Conservation (phyloP, 2,329 filamentous ascomycete genomes). For the Pseudogymnoascus sp. region DNA sequence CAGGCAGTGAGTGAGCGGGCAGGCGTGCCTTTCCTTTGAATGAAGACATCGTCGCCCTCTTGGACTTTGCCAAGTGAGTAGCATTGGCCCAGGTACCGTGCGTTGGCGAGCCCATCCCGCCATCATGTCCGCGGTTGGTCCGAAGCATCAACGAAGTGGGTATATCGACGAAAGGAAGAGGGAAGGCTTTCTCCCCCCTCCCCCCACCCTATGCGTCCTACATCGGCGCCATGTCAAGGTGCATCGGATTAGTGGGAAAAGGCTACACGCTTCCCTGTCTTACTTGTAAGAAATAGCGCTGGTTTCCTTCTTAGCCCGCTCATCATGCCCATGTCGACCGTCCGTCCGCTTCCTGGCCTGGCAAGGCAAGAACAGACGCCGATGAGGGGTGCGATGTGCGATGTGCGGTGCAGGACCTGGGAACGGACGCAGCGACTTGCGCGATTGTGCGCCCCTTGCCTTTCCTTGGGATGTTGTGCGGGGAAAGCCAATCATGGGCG, state of each 20-base stretch:
- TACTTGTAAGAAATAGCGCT: not conserved
- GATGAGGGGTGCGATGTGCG: not conserved
- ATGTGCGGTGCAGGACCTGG: not conserved
- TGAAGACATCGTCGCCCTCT: not conserved
- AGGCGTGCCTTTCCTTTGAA: too few species aligned
- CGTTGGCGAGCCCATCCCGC: not conserved
- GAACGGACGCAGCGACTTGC: not conserved
- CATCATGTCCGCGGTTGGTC: not conserved
- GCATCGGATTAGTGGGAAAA: not conserved
- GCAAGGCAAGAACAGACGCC: too few species aligned
- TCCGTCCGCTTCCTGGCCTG: too few species aligned
- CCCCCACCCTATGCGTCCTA: not conserved
- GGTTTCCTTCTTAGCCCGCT: too few species aligned
- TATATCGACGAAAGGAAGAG: too few species aligned
- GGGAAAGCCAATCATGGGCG: not conserved
- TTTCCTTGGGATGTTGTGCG: not conserved
- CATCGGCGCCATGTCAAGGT: not conserved
- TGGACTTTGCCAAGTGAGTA: not conserved
- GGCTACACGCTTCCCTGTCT: not conserved
- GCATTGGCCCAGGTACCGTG: not conserved
- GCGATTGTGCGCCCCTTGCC: not conserved
- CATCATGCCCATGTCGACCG: too few species aligned
- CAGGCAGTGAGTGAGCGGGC: too few species aligned
- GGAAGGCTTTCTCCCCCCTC: not conserved
- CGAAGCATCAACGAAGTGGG: not conserved